These are phyloP conservation scores for Gamarada debralockiae DNA, from an alignment of 495 filamentous ascomycete genomes.

Conservation along the genomic window DNA sequence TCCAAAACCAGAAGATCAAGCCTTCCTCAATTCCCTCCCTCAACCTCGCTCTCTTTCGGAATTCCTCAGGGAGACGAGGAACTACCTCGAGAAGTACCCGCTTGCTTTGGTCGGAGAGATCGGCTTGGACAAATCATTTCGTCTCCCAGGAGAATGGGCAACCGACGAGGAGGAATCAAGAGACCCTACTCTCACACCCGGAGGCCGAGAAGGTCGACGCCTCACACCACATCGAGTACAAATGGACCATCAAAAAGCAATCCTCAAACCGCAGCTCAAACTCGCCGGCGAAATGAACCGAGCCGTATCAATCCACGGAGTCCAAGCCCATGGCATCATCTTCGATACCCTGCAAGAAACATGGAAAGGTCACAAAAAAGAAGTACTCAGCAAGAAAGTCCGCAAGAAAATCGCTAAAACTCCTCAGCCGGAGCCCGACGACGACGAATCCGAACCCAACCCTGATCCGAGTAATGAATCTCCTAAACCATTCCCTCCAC, in stretches of 20 bases:
- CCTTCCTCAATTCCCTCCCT: slow-evolving; percentile 66
- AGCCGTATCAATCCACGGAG: slow-evolving; percentile 85
- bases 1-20: slow-evolving; percentile 49
- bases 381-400: slow-evolving; percentile 60
- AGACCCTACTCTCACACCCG: slow-evolving; percentile 63
- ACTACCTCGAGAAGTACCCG: slow-evolving; percentile 58
- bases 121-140: slow-evolving; percentile 81
- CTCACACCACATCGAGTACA: slow-evolving; percentile 74
- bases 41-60: slow-evolving; percentile 64
- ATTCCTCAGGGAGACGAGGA: slow-evolving; percentile 61
- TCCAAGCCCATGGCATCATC: slow-evolving; percentile 81
- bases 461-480: slow-evolving; percentile 10
- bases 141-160: slow-evolving; percentile 66
- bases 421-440: slow-evolving; percentile 23
- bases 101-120: slow-evolving; percentile 81
- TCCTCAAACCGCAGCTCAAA: slow-evolving; percentile 78
- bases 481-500: slow-evolving; percentile 69
- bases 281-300: slow-evolving; percentile 79
- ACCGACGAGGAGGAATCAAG: slow-evolving; percentile 45
- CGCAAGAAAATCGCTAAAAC: slow-evolving; percentile 38
- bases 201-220: slow-evolving; percentile 73
- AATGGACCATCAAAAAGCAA: slow-evolving; percentile 68
- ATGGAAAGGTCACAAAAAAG: slow-evolving; percentile 81
- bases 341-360: slow-evolving; percentile 69
- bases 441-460: too few species aligned